These are phyloP conservation scores for Blastobotrys americana DNA, from an alignment of 805 yeast genomes.

Conservation along the genomic window DNA sequence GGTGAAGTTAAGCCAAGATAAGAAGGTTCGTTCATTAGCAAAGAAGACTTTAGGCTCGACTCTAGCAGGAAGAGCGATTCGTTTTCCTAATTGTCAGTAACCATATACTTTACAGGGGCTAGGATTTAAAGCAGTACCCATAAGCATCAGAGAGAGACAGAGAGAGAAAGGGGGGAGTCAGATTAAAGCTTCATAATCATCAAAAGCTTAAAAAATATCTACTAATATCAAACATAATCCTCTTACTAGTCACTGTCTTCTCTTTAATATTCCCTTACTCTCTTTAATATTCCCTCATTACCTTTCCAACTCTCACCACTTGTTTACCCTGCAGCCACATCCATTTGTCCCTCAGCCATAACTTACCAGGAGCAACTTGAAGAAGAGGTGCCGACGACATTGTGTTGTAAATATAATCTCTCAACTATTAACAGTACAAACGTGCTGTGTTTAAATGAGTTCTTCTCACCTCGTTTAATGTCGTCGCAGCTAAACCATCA, in stretches of 20 bases:
- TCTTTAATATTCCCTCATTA: background rate
- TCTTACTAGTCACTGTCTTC: no score
- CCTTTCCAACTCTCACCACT: background rate
- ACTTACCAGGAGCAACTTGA: conserved; percentile 62
- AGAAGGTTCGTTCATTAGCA: conserved; percentile 96
- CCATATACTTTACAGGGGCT: no score
- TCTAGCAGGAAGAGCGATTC: conserved; percentile 95
- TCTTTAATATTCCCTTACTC: no score
- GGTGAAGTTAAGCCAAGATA: conserved; percentile 98
- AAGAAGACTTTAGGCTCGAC: conserved; percentile 99
- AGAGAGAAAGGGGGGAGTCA: background rate
- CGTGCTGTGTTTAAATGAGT: no score
- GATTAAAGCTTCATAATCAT: conserved; percentile 1
- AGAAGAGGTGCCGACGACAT: conserved; percentile 70
- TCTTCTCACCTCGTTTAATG: no score
- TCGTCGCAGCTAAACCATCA: no score
- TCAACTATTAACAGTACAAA: no score
- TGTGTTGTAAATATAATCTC: no score
- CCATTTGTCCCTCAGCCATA: background rate
- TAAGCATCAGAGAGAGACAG: background rate
- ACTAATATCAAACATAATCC: no score
- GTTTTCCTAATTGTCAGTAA: conserved; percentile 52
- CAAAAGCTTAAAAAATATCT: no score
- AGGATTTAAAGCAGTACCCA: conserved; percentile 9
- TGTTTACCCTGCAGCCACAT: no score